Conservation (phyloP, 1,284 basidiomycete species). For the Kwoniella shivajii region DNA sequence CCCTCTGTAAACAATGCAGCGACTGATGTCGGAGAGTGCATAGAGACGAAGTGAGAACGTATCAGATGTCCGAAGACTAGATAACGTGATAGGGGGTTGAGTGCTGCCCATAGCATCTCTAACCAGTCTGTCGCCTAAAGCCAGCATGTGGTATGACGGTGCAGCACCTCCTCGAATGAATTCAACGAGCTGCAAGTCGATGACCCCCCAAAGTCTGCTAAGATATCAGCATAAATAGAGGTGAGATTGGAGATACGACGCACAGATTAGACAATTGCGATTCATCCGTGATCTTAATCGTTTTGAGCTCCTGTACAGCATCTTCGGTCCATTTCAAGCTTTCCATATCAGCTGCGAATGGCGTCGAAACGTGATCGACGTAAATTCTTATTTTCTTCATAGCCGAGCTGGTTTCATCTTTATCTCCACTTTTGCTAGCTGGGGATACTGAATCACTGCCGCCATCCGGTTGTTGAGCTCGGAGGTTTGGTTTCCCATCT, state of each 20-base stretch:
- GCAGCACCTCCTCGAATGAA: conserved; percentile 36
- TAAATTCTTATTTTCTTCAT: conserved; percentile 26
- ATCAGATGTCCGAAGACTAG: conserved; percentile 23
- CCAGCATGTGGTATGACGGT: conserved; percentile 32
- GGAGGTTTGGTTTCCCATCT: conserved; percentile 4
- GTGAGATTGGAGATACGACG: not conserved
- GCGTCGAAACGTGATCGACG: conserved; percentile 33
- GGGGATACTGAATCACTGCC: not conserved
- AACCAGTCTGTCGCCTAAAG: conserved; percentile 34
- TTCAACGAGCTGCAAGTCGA: conserved; percentile 35
- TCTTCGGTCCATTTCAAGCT: conserved; percentile 39
- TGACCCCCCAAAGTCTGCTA: conserved; percentile 35
- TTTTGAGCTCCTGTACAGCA: conserved; percentile 26
- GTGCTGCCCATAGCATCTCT: conserved; percentile 17
- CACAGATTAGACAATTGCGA: conserved; percentile 31
- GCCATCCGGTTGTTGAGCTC: not conserved
- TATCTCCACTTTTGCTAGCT: not conserved
- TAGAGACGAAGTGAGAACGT: conserved; percentile 31
- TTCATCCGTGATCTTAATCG: conserved; percentile 25
- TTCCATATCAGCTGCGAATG: conserved; percentile 32
- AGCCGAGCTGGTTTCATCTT: conserved; percentile 7
- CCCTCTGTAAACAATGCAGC: conserved; percentile 36
- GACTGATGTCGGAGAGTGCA: conserved; percentile 31
- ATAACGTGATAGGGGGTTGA: conserved; percentile 23
- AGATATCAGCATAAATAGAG: conserved; percentile 1